Base-by-base conservation (phyloP, 1,284 basidiomycete species). In the Cutaneotrichosporon dermatis region DNA sequence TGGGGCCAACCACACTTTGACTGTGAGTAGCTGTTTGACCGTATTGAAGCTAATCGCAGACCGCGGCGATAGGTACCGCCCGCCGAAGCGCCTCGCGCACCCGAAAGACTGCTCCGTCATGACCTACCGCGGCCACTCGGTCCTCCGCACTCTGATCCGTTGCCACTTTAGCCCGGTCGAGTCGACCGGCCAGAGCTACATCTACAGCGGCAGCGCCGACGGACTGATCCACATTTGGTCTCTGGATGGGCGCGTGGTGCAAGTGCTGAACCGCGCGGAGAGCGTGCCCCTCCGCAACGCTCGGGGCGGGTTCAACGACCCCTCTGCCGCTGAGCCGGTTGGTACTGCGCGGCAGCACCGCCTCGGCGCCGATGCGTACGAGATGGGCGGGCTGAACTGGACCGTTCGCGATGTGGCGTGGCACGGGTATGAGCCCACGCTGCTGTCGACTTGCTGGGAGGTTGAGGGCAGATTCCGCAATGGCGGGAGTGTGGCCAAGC, bases 101-200 rank as follows among this genome's bases (percentile, higher is more conserved):
- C 94, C 95, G 1, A 80, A 86, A 62, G 93, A 99, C 74, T 92
- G 90, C 74, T 92, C 90, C 64, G 87, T 99, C 51, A 97, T 98
- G 94, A 90, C 91, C 2, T 99, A 89, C 73, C 83, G 90, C 46
- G 96, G 95, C 1, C 96, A 99, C 74, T 82, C 85, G 7, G 92
- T 99, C n/a, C 79, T 96, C 54, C 84, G 88, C 43, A 99, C 95
- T 0, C 84, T 99, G 53, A 98, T 99, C 67, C 84, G 95, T 50
- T 97, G 93, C 74, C 90, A 97, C 78, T 99, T 98, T 76, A 92
- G 90, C 64, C 95, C 95, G 11, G 81, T 82, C 2, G 89, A 92
- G 73, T 93, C 92, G 3, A 99, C 96, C 6, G 92, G 93, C 5
- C 84, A 87, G 59, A 88, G 88, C 67, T 99, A 99, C 77, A 85